Evolutionary conservation across 2,329 filamentous ascomycete species (phyloP).

Genomic region (Hypoxylon sp.): DNA sequence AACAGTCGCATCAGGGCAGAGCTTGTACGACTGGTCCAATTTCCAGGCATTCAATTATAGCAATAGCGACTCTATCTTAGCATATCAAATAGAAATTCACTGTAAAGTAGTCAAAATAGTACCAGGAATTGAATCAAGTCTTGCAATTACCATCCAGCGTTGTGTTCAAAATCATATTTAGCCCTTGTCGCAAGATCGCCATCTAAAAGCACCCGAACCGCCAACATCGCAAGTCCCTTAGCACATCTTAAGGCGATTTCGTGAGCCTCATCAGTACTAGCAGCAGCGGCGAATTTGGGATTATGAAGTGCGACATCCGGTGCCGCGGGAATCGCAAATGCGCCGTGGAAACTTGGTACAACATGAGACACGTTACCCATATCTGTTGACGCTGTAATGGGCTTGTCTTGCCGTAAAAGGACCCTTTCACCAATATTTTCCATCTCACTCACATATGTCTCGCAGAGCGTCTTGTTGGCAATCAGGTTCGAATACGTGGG

Average conservation of each 20-base stretch:
- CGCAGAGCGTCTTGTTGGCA: conserved; percentile 62
- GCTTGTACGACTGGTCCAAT: background rate
- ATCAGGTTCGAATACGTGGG: conserved; percentile 63
- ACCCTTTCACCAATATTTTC: conserved; percentile 56
- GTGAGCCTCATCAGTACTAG: conserved; percentile 63
- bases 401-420: conserved; percentile 55
- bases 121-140: background rate
- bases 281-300: conserved; percentile 61
- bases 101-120: background rate
- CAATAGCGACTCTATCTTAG: background rate
- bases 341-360: conserved; percentile 64
- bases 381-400: conserved; percentile 61
- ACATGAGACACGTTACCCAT: conserved; percentile 67
- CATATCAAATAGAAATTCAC: background rate
- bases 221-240: conserved; percentile 41
- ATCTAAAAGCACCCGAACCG: conserved; percentile 35
- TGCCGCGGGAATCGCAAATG: conserved; percentile 60
- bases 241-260: conserved; percentile 52
- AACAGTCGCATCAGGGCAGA: background rate
- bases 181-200: conserved; percentile 25
- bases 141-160: conserved; percentile 28
- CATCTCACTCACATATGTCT: conserved; percentile 62
- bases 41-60: background rate
- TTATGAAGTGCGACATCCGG: conserved; percentile 58
- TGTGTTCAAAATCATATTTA: conserved; percentile 34